Base-by-base conservation (phyloP, 441 rosid genomes). In the Corymbia citriodora region DNA sequence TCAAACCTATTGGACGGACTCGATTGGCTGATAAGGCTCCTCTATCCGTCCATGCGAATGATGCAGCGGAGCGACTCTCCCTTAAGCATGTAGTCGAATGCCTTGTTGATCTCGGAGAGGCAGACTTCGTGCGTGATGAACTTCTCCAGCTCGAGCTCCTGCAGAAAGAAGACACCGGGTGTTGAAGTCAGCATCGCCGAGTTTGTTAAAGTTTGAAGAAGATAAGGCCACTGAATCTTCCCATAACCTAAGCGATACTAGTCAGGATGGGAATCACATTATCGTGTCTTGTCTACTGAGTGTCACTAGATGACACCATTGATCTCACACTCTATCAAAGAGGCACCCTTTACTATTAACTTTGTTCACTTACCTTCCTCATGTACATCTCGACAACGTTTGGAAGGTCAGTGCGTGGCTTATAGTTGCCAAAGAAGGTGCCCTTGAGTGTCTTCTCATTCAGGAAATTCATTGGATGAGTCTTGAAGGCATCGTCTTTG, bases 351-450 rank as follows among this genome's bases (percentile, higher is more conserved):
- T 40, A 40, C 45, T 40, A 40, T 40, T 40, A 40, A 40, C 45
- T 4, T 40, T 40, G 45, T 6, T 40, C 45, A 19, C 14, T 50
- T 63, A 63, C 90, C 88, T 89, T 89, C 33, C 52, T 89, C 90
- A 89, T 49, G 88, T 89, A 89, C 88, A 89, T 89, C 82, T 89
- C 90, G 6, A 89, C 90, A 8, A 89, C 90, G 5, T 48, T 25
- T n/a, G 90, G 90, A 50, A 89, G 88, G 88, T 89, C 90, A 8
- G 88, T 83, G 31, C 83, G 90, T 2, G 88, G 88, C 65, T 89
- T 85, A 52, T 89, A 85, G 90, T 89, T 89, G 82, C 90, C 90
- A 52, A 89, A 89, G 90, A 89, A 89, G 45, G 90, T 89, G 16
- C 90, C 88, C 88, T 89, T 89, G 82, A 89, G 88, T 3, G 90